Evolutionary conservation across 108 stramenopile species (phyloP).

Genomic region (Nannochloropsis salina): DNA sequence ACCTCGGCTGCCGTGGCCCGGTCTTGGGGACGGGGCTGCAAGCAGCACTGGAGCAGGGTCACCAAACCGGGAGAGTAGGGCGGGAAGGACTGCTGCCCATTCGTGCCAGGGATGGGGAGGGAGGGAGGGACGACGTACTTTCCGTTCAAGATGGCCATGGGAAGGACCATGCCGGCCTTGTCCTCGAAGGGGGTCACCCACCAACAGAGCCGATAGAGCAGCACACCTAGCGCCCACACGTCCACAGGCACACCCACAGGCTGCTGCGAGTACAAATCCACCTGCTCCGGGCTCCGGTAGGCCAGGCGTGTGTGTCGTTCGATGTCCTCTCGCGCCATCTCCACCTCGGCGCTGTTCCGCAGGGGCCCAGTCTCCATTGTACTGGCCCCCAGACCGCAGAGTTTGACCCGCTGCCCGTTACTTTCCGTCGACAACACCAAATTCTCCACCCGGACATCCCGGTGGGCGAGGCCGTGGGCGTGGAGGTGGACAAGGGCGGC

Average conservation of each 20-base stretch:
- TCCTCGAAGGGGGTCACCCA: conserved; percentile 42
- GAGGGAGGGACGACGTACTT: background rate
- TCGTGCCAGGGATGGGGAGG: background rate
- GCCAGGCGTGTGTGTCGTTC: conserved; percentile 33
- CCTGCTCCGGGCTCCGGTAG: conserved; percentile 46
- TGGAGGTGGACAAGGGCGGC: background rate
- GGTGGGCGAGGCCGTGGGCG: conserved; percentile 29
- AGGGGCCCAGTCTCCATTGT: conserved; percentile 23
- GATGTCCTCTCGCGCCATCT: conserved; percentile 31
- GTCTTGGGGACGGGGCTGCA: conserved; percentile 27
- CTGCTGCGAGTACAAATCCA: conserved; percentile 28
- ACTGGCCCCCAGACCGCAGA: conserved; percentile 60
- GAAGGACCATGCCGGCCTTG: conserved; percentile 25
- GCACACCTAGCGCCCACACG: conserved; percentile 45
- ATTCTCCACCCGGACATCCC: conserved; percentile 66
- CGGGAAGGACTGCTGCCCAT: background rate
- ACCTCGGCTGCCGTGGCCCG: conserved; percentile 21
- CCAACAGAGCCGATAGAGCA: conserved; percentile 38
- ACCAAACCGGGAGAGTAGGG: conserved; percentile 32
- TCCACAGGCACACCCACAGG: conserved; percentile 31
- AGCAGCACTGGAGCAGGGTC: conserved; percentile 31
- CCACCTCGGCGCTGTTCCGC: background rate
- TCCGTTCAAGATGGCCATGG: conserved; percentile 28
- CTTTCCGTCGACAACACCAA: conserved; percentile 59
- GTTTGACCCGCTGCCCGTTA: conserved; percentile 49